phyloP scores from a whole-genome alignment of 1,284 basidiomycete species.

The Mycosarcoma maydis region DNA sequence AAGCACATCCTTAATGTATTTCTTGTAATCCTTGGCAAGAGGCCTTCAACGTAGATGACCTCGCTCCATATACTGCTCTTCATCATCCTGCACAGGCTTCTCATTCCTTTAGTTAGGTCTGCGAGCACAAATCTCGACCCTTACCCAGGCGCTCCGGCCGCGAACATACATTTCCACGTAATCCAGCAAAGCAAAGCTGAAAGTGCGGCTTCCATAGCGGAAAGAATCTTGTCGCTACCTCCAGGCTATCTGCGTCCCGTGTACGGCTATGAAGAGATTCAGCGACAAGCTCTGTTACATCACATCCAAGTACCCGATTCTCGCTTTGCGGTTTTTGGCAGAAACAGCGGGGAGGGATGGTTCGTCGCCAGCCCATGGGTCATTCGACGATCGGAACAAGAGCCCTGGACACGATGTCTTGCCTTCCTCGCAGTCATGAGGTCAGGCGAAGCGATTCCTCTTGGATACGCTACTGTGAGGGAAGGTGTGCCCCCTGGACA shows the following conservation, averaged over 20 bases:
- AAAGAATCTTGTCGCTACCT: neutral
- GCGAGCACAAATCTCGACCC: neutral
- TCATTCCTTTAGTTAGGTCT: no score
- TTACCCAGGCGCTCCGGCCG: neutral
- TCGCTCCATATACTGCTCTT: no score
- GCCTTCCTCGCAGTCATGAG: conserved; percentile 4
- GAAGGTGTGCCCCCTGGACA: conserved; percentile 10
- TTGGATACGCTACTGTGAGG: conserved; percentile 11
- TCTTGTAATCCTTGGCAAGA: no score
- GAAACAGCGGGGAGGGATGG: neutral
- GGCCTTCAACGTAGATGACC: no score
- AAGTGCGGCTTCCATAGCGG: neutral
- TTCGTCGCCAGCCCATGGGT: neutral
- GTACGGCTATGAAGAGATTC: neutral
- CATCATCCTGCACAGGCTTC: no score
- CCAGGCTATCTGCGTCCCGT: conserved; percentile 1
- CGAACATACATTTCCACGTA: neutral
- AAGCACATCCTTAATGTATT: no score
- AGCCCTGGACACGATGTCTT: neutral
- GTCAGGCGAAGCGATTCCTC: neutral
- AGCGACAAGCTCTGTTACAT: neutral
- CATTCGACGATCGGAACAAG: neutral
- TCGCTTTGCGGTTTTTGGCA: conserved; percentile 2
- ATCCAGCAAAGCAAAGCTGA: neutral
- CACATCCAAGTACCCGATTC: neutral